Evolutionary conservation across 441 rosid genomes (phyloP).

Genomic region (Croton laevigatus): DNA sequence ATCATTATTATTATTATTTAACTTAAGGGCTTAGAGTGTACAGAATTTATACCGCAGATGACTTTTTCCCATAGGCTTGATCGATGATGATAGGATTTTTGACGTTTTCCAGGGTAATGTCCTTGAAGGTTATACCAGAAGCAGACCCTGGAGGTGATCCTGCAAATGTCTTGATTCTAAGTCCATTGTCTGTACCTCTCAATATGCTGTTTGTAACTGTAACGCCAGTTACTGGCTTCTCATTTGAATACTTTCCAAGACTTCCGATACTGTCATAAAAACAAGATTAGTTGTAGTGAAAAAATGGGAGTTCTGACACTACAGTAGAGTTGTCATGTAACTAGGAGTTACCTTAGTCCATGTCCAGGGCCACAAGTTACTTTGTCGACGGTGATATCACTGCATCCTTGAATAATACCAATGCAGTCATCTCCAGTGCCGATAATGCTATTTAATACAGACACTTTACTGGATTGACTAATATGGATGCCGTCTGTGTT

Average conservation of each 20-base stretch:
- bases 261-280: conserved; percentile 65
- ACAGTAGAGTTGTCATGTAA: too few species aligned
- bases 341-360: conserved; percentile 58
- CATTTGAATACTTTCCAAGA: conserved; percentile 60
- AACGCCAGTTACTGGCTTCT: conserved; percentile 64
- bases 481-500: conserved; percentile 90
- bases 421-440: conserved; percentile 62
- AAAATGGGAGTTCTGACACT: too few species aligned
- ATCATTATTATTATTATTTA: too few species aligned
- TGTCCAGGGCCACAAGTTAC: conserved; percentile 82
- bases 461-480: conserved; percentile 43
- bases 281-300: neutral
- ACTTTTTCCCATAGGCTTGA: conserved; percentile 33
- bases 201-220: conserved; percentile 49
- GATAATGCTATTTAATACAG: conserved; percentile 39
- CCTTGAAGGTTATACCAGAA: conserved; percentile 43
- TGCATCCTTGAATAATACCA: conserved; percentile 49
- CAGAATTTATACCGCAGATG: conserved; percentile 18
- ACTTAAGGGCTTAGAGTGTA: too few species aligned
- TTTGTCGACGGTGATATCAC: conserved; percentile 41
- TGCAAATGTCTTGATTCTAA: conserved; percentile 77
- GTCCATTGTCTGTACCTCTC: conserved; percentile 45
- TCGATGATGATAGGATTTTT: conserved; percentile 73
- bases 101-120: conserved; percentile 58
- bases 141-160: conserved; percentile 58